These are phyloP conservation scores for Pterocarpus santalinus DNA, from an alignment of 306 rosid genomes.

Conservation along the genomic window DNA sequence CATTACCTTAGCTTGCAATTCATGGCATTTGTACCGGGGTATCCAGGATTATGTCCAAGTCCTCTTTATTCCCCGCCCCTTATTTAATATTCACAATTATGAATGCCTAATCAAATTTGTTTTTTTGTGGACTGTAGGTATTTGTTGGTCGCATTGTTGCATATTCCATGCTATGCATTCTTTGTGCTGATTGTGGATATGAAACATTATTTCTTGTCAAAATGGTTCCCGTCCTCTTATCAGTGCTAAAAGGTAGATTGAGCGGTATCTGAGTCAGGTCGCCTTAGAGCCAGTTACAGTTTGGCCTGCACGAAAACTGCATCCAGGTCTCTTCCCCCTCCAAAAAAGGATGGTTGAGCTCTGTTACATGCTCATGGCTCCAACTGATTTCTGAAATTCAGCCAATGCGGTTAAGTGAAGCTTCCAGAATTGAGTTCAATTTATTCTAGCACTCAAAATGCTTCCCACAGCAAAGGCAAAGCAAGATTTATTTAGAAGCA, in stretches of 20 bases:
- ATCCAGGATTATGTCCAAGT: background rate
- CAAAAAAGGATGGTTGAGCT: conserved; percentile 15
- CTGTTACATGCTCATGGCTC: conserved; percentile 19
- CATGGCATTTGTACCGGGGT: background rate
- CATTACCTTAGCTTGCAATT: background rate
- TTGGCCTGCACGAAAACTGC: conserved; percentile 14
- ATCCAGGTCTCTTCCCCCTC: conserved; percentile 21
- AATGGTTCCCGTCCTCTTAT: conserved; percentile 56
- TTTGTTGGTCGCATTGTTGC: conserved; percentile 55
- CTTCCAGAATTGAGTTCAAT: conserved; percentile 18
- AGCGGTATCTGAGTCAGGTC: background rate
- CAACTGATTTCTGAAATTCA: conserved; percentile 5
- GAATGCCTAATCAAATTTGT: conserved; percentile 28
- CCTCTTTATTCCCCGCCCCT: background rate
- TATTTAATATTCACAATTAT: background rate
- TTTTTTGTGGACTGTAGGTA: conserved; percentile 48
- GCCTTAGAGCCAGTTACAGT: conserved; percentile 1
- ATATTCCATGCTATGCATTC: conserved; percentile 60
- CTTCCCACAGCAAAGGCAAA: conserved; percentile 10
- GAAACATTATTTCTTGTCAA: conserved; percentile 50
- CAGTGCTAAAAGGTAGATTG: conserved; percentile 42
- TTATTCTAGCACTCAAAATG: conserved; percentile 3
- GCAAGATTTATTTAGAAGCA: conserved; percentile 15
- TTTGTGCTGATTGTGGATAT: conserved; percentile 52
- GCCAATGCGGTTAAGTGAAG: background rate